Base-by-base conservation (phyloP, 2,329 filamentous ascomycete genomes). In the Ascochyta pisi region DNA sequence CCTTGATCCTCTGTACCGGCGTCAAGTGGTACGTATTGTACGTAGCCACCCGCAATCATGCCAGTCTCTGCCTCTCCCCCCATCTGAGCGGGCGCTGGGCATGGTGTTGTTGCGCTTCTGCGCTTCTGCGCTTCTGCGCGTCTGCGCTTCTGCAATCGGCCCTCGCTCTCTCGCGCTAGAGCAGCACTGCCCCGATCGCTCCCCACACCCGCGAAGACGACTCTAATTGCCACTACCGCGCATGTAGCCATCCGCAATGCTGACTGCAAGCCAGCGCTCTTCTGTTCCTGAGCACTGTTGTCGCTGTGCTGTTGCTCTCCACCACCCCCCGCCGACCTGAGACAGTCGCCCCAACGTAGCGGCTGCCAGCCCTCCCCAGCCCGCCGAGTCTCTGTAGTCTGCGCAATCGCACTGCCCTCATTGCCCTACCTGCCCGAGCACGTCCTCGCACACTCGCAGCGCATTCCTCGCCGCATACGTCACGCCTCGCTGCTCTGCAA, bases 11-110 rank as follows among this genome's bases (percentile, higher is more conserved):
- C 29, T 47, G 53, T 49, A 44, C 57, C 63, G 54, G 66, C 62
- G 57, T 61, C 63, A 50, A 65, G 58, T 56, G 64, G 67, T 71
- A 68, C 60, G 68, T 70, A 54, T 50, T 60, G 68, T 71, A 64
- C 55, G 57, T 51, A 56, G 61, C 47, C 50, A 46, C 54, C 47
- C 46, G 43, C 47, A 26, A 26, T 19, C 19, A 19, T 47, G 31
- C 47, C 35, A n/a, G 45, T 42, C 29, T 24, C 27, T 39, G 48
- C 31, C 31, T 42, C 40, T 53, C 34, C 29, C 44, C 31, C 26
- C 13, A 52, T 50, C 49, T 47, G 49, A 54, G 57, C 59, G 38
- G 53, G 34, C 37, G 48, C 41, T 27, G 38, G 46, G 37, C 52
- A 45, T 54, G 50, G 49, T 40, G 56, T 60, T 46, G 56, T 47